phyloP scores from a whole-genome alignment of 2,329 filamentous ascomycete species.

The Fusarium veterinarium region DNA sequence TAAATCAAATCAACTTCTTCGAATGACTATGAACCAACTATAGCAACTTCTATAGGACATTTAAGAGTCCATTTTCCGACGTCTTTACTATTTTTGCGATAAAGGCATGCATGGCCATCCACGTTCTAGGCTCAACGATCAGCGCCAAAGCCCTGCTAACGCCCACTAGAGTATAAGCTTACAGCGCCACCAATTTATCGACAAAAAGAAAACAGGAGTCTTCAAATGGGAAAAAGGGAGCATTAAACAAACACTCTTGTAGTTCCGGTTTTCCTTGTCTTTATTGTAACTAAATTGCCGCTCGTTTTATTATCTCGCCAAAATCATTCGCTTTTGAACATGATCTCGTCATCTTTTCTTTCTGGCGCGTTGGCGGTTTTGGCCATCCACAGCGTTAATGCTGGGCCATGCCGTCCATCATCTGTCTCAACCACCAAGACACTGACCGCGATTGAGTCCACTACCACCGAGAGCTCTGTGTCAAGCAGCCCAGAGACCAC shows the following conservation, averaged over 20 bases:
- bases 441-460: not conserved
- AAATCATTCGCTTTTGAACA: not conserved
- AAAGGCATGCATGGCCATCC: not conserved
- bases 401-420: not conserved
- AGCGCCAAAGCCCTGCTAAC: not conserved
- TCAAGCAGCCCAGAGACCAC: not conserved
- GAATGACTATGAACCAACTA: fast-evolving
- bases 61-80: not conserved
- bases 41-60: too few species aligned
- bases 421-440: not conserved
- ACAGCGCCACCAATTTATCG: not conserved
- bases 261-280: not conserved
- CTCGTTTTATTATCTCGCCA: not conserved
- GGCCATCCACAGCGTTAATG: not conserved
- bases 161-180: not conserved
- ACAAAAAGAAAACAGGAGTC: not conserved
- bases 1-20: not conserved
- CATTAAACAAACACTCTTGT: not conserved
- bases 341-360: not conserved
- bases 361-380: not conserved
- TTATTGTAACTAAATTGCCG: too few species aligned
- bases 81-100: not conserved
- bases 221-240: not conserved
- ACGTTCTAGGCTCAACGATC: not conserved
- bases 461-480: not conserved